These are phyloP conservation scores for Antitrichia curtipendula DNA, from an alignment of 225 moss, liverwort and hornwort species.

Conservation along the genomic window DNA sequence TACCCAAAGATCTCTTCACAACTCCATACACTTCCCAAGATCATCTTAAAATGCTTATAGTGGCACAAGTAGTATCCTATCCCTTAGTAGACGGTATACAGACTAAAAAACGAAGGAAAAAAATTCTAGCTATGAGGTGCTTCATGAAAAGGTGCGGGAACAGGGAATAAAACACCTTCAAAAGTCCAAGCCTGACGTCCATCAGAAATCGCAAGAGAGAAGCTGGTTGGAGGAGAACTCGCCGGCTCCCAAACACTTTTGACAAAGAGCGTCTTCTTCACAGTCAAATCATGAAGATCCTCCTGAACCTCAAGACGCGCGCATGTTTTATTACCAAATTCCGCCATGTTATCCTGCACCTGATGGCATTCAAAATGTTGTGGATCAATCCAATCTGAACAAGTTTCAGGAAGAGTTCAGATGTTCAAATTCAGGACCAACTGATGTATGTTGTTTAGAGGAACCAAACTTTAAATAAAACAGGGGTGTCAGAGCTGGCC, in stretches of 20 bases:
- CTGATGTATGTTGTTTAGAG: neutral
- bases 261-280: slow-evolving; percentile 13
- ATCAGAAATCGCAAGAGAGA: slow-evolving; percentile 1
- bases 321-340: slow-evolving; percentile 9
- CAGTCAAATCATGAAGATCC: neutral
- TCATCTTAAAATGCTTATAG: neutral
- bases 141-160: neutral
- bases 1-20: neutral
- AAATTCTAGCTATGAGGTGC: neutral
- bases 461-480: neutral
- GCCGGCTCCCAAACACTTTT: slow-evolving; percentile 9
- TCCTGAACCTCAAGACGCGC: slow-evolving; percentile 5
- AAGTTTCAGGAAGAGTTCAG: neutral
- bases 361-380: neutral
- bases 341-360: neutral
- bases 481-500: neutral
- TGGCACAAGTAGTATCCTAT: neutral
- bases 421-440: neutral
- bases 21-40: neutral
- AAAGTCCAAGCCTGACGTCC: slow-evolving; percentile 23
- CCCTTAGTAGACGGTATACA: neutral
- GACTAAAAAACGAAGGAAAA: neutral
- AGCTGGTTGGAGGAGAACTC: neutral
- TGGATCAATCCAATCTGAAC: neutral
- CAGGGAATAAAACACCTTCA: neutral